phyloP scores from a whole-genome alignment of 1,284 basidiomycete species.

The Sphagnurus paluster region DNA sequence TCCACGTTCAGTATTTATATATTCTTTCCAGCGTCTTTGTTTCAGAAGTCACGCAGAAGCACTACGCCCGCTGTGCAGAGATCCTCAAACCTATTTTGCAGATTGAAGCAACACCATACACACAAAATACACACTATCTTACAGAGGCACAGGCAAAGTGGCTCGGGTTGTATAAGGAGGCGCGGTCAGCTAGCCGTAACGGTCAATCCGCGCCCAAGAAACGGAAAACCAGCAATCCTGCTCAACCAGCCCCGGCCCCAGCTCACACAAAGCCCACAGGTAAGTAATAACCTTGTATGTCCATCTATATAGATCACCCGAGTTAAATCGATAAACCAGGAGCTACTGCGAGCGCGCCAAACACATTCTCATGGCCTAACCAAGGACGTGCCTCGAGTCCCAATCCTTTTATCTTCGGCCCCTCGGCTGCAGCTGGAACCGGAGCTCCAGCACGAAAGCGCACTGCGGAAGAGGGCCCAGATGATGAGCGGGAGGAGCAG shows the following conservation, averaged over 20 bases:
- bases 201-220: conserved; percentile 2
- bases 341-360: neutral
- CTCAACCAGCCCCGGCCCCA: too few species aligned
- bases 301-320: too few species aligned
- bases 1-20: neutral
- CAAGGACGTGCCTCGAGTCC: too few species aligned
- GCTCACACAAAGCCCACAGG: too few species aligned
- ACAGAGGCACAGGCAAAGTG: conserved; percentile 31
- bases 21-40: conserved; percentile 22
- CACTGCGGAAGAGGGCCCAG: neutral
- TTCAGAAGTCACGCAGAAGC: conserved; percentile 24
- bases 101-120: conserved; percentile 36
- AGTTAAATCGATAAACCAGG: neutral
- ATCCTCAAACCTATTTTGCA: conserved; percentile 30
- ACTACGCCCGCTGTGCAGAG: conserved; percentile 20
- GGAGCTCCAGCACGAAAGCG: too few species aligned
- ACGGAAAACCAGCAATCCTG: too few species aligned
- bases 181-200: conserved; percentile 19
- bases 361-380: too few species aligned
- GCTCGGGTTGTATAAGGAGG: conserved; percentile 35
- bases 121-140: conserved; percentile 41
- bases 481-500: neutral
- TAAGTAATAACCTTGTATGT: too few species aligned
- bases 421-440: too few species aligned
- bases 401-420: too few species aligned